These are phyloP conservation scores for Choanephora cucurbitarum DNA, from an alignment of 371 early-diverging fungal genomes.

Conservation along the genomic window DNA sequence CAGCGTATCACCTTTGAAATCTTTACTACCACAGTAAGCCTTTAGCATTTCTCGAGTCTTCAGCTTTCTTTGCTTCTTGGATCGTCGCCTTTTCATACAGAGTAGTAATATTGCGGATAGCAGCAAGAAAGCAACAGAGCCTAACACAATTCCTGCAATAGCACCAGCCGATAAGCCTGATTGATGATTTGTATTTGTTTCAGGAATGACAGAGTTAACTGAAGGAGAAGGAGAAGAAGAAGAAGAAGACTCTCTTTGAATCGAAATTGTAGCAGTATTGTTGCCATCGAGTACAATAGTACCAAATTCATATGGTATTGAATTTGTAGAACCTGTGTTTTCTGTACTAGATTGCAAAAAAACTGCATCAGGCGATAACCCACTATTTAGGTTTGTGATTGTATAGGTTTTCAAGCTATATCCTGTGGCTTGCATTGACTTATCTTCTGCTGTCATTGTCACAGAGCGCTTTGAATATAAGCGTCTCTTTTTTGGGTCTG, in stretches of 20 bases:
- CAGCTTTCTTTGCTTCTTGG: background rate
- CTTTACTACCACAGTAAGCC: background rate
- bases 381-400: background rate
- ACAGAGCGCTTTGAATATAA: background rate
- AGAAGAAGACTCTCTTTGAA: too few species aligned
- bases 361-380: background rate
- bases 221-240: too few species aligned
- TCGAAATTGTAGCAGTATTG: background rate
- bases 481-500: background rate
- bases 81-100: constrained; percentile 2
- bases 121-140: constrained; percentile 10
- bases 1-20: background rate
- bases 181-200: too few species aligned
- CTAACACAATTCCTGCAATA: constrained; percentile 27
- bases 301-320: background rate
- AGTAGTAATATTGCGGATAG: background rate
- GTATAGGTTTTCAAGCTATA: background rate
- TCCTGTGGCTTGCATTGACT: background rate
- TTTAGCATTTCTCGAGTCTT: background rate
- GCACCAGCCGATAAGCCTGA: constrained; percentile 6
- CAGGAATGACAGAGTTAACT: too few species aligned
- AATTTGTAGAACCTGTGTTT: background rate
- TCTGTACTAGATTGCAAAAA: background rate
- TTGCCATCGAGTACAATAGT: background rate
- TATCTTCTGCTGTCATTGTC: background rate